phyloP scores from a whole-genome alignment of 805 yeast genomes.

The Torulaspora gathmanii region DNA sequence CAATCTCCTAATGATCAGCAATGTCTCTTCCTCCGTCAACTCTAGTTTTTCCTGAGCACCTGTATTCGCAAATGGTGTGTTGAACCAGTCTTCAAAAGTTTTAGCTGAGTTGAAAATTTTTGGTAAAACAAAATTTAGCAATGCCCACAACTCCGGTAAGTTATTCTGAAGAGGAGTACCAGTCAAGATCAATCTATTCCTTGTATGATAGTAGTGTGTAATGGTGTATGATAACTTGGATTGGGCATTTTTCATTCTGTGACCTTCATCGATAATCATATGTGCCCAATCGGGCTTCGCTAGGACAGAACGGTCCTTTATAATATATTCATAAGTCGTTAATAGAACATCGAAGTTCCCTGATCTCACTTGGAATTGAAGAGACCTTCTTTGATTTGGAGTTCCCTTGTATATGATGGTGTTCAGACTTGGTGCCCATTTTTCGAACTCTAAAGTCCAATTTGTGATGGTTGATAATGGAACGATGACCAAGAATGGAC shows the following conservation, averaged over 20 bases:
- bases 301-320: slow-evolving; percentile 67
- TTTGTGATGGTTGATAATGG: slow-evolving; percentile 81
- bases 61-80: slow-evolving; percentile 81
- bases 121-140: slow-evolving; percentile 75
- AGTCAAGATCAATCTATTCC: slow-evolving; percentile 72
- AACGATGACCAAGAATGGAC: slow-evolving; percentile 73
- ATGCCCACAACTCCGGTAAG: slow-evolving; percentile 81
- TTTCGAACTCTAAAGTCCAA: slow-evolving; percentile 81
- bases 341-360: slow-evolving; percentile 73
- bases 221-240: slow-evolving; percentile 71
- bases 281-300: slow-evolving; percentile 72
- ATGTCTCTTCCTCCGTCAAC: slow-evolving; percentile 79
- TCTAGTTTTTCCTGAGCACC: slow-evolving; percentile 78
- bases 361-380: slow-evolving; percentile 58
- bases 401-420: slow-evolving; percentile 74
- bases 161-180: slow-evolving; percentile 88
- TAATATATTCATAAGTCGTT: slow-evolving; percentile 79
- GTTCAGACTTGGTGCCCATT: slow-evolving; percentile 80
- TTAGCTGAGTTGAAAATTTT: slow-evolving; percentile 81
- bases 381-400: slow-evolving; percentile 61
- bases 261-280: slow-evolving; percentile 90
- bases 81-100: slow-evolving; percentile 86
- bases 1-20: slow-evolving; percentile 75
- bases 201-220: slow-evolving; percentile 65
- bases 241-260: slow-evolving; percentile 75